Evolutionary conservation across 2,329 filamentous ascomycete genomes (phyloP).

Genomic region (Scytalidium lignicola): DNA sequence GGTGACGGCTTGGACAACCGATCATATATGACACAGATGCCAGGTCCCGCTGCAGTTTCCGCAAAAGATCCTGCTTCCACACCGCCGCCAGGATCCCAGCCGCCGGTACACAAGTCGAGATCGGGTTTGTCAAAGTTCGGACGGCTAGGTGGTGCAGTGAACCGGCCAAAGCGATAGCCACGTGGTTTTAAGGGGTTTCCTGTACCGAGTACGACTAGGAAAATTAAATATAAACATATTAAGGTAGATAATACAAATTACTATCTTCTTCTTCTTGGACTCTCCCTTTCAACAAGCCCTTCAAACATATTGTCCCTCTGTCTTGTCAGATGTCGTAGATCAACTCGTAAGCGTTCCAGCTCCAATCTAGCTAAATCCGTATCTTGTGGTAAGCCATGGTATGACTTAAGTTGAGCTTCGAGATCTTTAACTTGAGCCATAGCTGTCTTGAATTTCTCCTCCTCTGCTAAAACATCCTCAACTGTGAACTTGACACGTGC

Average conservation of each 20-base stretch:
- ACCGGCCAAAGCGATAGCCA: constrained; percentile 42
- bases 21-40: constrained; percentile 30
- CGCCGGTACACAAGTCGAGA: constrained; percentile 51
- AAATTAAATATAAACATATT: neutral
- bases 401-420: constrained; percentile 58
- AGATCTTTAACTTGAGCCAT: constrained; percentile 53
- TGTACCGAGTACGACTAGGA: neutral
- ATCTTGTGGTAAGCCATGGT: constrained; percentile 69
- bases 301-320: constrained; percentile 73
- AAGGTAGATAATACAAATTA: constrained; percentile 11
- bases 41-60: constrained; percentile 36
- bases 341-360: constrained; percentile 60
- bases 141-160: constrained; percentile 64
- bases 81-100: constrained; percentile 31
- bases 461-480: constrained; percentile 53
- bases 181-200: neutral
- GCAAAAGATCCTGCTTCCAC: constrained; percentile 44
- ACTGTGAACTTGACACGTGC: constrained; percentile 37
- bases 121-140: constrained; percentile 65
- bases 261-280: constrained; percentile 38
- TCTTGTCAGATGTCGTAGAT: constrained; percentile 56
- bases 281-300: constrained; percentile 58
- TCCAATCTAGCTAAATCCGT: constrained; percentile 62
- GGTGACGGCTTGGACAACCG: constrained; percentile 28
- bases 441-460: constrained; percentile 53